A percentile compares a stretch with the other conserved stretches of the same genome.
phyloP scores from a whole-genome alignment of 371 early-diverging fungal genomes.

The Catenaria anguillulae region DNA sequence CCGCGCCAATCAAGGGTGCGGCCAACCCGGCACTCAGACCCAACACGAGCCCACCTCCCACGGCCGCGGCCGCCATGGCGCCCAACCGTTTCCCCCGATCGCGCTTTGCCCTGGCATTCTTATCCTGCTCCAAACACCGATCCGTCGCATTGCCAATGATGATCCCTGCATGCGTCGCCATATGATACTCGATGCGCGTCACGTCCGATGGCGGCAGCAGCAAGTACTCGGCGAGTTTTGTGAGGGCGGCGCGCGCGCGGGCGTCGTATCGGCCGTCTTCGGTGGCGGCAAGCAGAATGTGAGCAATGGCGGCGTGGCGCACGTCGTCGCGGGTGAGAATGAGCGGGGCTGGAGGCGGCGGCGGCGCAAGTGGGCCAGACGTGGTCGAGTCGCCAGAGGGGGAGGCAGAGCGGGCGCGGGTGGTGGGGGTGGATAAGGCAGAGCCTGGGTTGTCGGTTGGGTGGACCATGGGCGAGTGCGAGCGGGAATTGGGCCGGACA shows the following conservation, averaged over 20 bases:
- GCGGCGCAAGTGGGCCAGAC: too few species aligned
- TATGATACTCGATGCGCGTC: constrained; percentile 54
- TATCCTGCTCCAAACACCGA: constrained; percentile 10
- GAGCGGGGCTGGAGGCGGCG: too few species aligned
- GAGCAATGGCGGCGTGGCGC: constrained; percentile 74
- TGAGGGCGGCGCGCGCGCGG: constrained; percentile 62
- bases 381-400: too few species aligned
- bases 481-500: too few species aligned
- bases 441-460: too few species aligned
- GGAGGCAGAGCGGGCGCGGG: too few species aligned
- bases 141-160: constrained; percentile 15
- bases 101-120: constrained; percentile 25
- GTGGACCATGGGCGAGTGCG: too few species aligned
- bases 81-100: constrained; percentile 43
- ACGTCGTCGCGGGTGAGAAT: constrained; percentile 33
- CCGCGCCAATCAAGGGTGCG: constrained; percentile 86
- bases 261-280: constrained; percentile 70
- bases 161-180: constrained; percentile 52
- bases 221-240: constrained; percentile 49
- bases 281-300: constrained; percentile 51
- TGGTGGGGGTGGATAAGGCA: too few species aligned
- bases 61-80: constrained; percentile 60
- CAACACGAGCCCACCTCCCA: constrained; percentile 67
- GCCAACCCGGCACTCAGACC: constrained; percentile 67
- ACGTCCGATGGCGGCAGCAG: constrained; percentile 58